A percentile compares a stretch with the other conserved stretches of the same genome.
Evolutionary conservation across 2,329 filamentous ascomycete species (phyloP).

Genomic region (Diaporthe amygdali): DNA sequence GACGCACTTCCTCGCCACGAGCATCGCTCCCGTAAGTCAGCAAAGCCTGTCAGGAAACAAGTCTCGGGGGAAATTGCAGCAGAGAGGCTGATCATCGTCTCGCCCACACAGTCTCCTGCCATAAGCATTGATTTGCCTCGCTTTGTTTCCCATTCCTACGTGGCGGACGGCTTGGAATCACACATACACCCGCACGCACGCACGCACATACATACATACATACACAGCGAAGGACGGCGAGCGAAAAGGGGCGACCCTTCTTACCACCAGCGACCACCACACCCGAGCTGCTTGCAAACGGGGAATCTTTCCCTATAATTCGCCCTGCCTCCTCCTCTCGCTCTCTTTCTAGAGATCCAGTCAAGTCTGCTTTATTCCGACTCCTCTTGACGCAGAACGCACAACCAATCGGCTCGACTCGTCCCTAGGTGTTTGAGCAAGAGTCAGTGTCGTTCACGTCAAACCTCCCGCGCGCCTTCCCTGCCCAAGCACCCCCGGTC

Average conservation of each 20-base stretch:
- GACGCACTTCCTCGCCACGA: not conserved
- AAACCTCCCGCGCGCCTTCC: not conserved
- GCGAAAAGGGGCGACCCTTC: not conserved
- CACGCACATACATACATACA: not conserved
- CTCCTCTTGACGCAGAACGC: not conserved
- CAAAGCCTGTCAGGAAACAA: not conserved
- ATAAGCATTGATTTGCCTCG: not conserved
- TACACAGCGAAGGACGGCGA: not conserved
- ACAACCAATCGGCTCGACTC: not conserved
- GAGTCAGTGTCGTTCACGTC: constrained; percentile 10
- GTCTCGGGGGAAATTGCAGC: not conserved
- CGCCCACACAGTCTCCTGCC: not conserved
- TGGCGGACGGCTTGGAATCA: not conserved
- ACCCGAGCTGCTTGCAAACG: not conserved
- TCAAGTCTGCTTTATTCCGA: not conserved
- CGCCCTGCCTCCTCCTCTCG: not conserved
- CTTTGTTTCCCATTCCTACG: not conserved
- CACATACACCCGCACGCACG: too few species aligned
- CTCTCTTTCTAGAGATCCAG: not conserved
- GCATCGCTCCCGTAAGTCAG: constrained; percentile 6
- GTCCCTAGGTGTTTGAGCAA: not conserved
- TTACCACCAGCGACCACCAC: not conserved
- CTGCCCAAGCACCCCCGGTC: not conserved
- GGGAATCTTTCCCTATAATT: not conserved
- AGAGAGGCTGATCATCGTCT: constrained; percentile 1